These are phyloP conservation scores for Penicillium desertorum DNA, from an alignment of 495 filamentous ascomycete genomes.

Conservation along the genomic window DNA sequence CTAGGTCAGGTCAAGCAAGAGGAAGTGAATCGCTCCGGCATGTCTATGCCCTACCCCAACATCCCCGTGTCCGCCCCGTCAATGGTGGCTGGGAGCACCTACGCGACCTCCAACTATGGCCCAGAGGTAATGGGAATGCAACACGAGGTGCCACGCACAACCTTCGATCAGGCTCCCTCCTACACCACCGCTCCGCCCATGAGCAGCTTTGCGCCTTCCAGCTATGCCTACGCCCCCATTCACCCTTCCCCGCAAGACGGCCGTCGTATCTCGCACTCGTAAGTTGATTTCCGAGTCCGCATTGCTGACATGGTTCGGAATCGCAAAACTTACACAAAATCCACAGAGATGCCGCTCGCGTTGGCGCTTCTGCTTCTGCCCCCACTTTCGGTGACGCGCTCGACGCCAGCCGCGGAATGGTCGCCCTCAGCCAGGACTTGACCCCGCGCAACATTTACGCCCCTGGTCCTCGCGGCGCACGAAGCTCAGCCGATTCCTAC, in stretches of 20 bases:
- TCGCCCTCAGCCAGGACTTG: constrained; percentile 83
- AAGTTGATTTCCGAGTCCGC: constrained; percentile 50
- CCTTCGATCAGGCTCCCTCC: constrained; percentile 58
- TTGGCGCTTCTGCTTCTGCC: constrained; percentile 45
- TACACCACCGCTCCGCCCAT: constrained; percentile 68
- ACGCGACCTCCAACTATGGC: constrained; percentile 63
- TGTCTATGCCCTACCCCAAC: constrained; percentile 72
- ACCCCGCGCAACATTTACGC: constrained; percentile 88
- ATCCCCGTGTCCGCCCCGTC: constrained; percentile 71
- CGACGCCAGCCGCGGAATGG: constrained; percentile 86
- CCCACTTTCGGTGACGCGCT: constrained; percentile 66
- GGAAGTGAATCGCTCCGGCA: constrained; percentile 57
- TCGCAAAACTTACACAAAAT: constrained; percentile 2
- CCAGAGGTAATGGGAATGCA: constrained; percentile 71
- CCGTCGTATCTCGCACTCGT: constrained; percentile 88
- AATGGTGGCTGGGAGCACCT: constrained; percentile 65
- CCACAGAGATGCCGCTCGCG: constrained; percentile 55
- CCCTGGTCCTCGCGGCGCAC: constrained; percentile 60
- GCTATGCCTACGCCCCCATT: constrained; percentile 58
- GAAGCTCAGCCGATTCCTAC: constrained; percentile 84
- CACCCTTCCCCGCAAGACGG: constrained; percentile 56
- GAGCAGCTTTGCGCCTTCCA: constrained; percentile 62
- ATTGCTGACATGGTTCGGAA: background rate
- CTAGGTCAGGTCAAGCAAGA: constrained; percentile 56
- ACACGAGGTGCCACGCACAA: constrained; percentile 60